These are phyloP conservation scores for Xylaria digitata DNA, from an alignment of 2,329 filamentous ascomycete species.

Conservation along the genomic window DNA sequence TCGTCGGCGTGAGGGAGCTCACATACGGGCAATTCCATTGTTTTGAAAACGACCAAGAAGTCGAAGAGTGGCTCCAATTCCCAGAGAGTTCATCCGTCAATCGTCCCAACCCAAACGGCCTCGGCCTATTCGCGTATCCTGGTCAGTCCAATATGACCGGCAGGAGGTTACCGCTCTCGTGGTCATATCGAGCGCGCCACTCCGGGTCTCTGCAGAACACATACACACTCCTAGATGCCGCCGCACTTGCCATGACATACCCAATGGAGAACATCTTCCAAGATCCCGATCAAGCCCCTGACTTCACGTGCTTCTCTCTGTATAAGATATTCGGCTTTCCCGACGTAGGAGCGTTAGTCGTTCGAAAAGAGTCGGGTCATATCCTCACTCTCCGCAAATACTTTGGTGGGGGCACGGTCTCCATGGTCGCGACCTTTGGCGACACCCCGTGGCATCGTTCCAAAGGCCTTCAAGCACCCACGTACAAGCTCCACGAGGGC, in stretches of 20 bases:
- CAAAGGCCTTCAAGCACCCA: conserved; percentile 56
- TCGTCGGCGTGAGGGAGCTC: conserved; percentile 76
- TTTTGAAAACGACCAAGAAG: conserved; percentile 67
- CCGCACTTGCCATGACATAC: conserved; percentile 72
- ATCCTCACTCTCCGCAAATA: conserved; percentile 67
- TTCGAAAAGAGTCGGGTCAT: conserved; percentile 66
- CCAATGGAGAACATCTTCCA: conserved; percentile 64
- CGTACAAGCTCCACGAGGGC: conserved; percentile 65
- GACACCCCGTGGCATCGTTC: conserved; percentile 64
- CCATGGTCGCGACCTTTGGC: conserved; percentile 66
- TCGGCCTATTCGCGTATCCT: conserved; percentile 70
- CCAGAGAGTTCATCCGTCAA: conserved; percentile 43
- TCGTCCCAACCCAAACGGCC: conserved; percentile 44
- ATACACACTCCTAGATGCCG: conserved; percentile 70
- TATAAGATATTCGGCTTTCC: conserved; percentile 77
- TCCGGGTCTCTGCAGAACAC: conserved; percentile 52
- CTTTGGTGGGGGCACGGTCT: conserved; percentile 75
- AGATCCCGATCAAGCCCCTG: conserved; percentile 63
- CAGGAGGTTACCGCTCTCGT: conserved; percentile 67
- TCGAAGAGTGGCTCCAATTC: conserved; percentile 58
- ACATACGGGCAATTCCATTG: conserved; percentile 66
- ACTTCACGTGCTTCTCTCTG: conserved; percentile 70
- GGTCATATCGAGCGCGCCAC: conserved; percentile 58
- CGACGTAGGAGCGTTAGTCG: conserved; percentile 70
- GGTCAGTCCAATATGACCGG: conserved; percentile 79